These are phyloP conservation scores for Diaporthe citri DNA, from an alignment of 2,329 filamentous ascomycete genomes.

Conservation along the genomic window DNA sequence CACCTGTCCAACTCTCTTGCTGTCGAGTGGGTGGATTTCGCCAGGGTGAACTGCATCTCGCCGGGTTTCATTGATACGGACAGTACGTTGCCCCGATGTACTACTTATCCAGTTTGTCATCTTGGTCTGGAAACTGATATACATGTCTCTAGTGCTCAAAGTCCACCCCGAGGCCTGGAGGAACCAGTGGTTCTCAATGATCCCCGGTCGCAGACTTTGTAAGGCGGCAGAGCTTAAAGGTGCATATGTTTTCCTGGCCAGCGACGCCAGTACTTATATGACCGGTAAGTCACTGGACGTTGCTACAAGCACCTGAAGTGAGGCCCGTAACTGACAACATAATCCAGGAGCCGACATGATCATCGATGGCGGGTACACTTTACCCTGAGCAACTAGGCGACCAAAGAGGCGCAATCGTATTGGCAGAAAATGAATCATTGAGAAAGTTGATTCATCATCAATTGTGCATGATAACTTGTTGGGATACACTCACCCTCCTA, in stretches of 20 bases:
- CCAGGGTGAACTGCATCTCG: slow-evolving; percentile 55
- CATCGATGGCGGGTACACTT: neutral
- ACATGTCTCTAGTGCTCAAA: slow-evolving; percentile 50
- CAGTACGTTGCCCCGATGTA: slow-evolving; percentile 6
- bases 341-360: neutral
- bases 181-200: slow-evolving; percentile 48
- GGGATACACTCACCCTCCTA: fast-evolving
- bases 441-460: neutral
- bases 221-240: slow-evolving; percentile 51
- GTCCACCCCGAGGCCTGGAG: slow-evolving; percentile 48
- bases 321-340: neutral
- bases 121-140: slow-evolving; percentile 32
- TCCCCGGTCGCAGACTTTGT: slow-evolving; percentile 48
- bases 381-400: neutral
- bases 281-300: slow-evolving; percentile 46
- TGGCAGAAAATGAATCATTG: neutral
- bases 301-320: neutral
- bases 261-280: slow-evolving; percentile 56
- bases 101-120: slow-evolving; percentile 23
- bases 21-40: slow-evolving; percentile 58
- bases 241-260: slow-evolving; percentile 53
- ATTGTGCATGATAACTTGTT: neutral
- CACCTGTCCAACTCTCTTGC: slow-evolving; percentile 56
- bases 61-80: slow-evolving; percentile 42
- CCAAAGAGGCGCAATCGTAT: neutral